Evolutionary conservation across 1,284 basidiomycete genomes (phyloP).

Genomic region (Sporisorium sorghi): DNA sequence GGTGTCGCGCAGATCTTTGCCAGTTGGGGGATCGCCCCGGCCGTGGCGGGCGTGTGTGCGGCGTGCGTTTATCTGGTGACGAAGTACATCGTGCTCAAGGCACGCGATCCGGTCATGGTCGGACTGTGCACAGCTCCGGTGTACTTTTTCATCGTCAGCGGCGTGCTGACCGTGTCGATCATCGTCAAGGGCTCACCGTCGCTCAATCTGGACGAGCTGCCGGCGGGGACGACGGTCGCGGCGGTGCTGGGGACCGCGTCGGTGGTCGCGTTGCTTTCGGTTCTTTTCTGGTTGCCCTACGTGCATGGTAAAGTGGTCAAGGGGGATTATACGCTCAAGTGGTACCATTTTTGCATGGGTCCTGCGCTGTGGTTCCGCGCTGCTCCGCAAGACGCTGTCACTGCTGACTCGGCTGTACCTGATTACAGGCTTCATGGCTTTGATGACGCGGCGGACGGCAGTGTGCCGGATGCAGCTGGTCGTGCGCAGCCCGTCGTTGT

Average conservation of each 20-base stretch:
- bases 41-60: constrained; percentile 35
- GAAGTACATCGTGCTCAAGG: constrained; percentile 44
- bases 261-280: constrained; percentile 33
- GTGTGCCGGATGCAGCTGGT: constrained; percentile 13
- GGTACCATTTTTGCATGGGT: constrained; percentile 55
- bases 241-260: constrained; percentile 39
- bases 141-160: constrained; percentile 43
- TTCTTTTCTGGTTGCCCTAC: constrained; percentile 52
- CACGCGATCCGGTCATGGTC: constrained; percentile 35
- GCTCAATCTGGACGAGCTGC: constrained; percentile 44
- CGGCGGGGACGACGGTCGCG: constrained; percentile 23
- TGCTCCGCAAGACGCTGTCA: constrained; percentile 34
- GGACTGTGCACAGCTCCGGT: constrained; percentile 39
- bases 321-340: constrained; percentile 45
- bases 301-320: constrained; percentile 46
- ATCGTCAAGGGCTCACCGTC: constrained; percentile 52
- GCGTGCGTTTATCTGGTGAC: constrained; percentile 46
- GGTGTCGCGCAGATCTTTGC: constrained; percentile 50
- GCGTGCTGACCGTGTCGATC: constrained; percentile 43
- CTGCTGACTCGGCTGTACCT: constrained; percentile 37
- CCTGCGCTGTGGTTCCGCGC: constrained; percentile 39
- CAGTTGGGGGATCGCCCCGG: constrained; percentile 51
- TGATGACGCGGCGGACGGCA: constrained; percentile 17
- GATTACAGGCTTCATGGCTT: constrained; percentile 41
- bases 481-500: constrained; percentile 18